Percentiles rank a stretch among this genome's conserved stretches.
phyloP scores from a whole-genome alignment of 805 yeast species.

The Clavispora santaluciae region DNA sequence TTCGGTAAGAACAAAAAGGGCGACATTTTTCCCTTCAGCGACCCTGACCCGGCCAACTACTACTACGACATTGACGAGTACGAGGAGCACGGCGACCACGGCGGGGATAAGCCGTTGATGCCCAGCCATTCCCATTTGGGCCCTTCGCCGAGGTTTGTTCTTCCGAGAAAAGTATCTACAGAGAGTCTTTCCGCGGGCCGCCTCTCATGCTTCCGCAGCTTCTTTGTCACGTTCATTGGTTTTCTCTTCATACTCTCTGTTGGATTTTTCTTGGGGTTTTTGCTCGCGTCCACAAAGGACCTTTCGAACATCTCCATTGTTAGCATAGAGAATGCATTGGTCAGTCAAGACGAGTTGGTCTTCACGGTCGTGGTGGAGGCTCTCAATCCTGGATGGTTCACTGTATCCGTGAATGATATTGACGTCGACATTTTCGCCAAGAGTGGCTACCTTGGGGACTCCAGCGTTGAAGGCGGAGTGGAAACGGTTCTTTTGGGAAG shows the following conservation, averaged over 20 bases:
- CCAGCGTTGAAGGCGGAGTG: slow-evolving; percentile 14
- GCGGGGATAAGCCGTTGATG: slow-evolving; percentile 1
- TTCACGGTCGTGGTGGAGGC: slow-evolving; percentile 77
- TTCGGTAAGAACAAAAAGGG: slow-evolving; percentile 8
- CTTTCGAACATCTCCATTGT: slow-evolving; percentile 59
- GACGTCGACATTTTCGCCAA: slow-evolving; percentile 85
- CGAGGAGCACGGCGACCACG: slow-evolving; percentile 27
- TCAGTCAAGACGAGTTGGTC: slow-evolving; percentile 78
- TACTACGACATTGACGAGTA: slow-evolving; percentile 38
- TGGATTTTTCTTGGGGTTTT: slow-evolving; percentile 80
- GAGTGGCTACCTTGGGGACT: slow-evolving; percentile 41
- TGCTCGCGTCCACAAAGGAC: slow-evolving; percentile 83
- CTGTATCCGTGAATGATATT: slow-evolving; percentile 56
- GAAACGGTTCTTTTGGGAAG: slow-evolving; percentile 78
- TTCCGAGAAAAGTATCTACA: slow-evolving; percentile 27
- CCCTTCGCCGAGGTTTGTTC: slow-evolving; percentile 20
- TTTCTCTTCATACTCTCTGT: slow-evolving; percentile 52
- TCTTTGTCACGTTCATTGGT: slow-evolving; percentile 41
- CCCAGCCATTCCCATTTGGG: slow-evolving; percentile 16
- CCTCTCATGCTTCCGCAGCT: slow-evolving; percentile 24
- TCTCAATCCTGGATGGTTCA: slow-evolving; percentile 80
- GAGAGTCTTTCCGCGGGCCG: slow-evolving; percentile 7
- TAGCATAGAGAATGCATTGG: slow-evolving; percentile 64
- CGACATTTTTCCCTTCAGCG: slow-evolving; percentile 33
- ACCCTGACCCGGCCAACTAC: slow-evolving; percentile 22